Conservation (phyloP, 257 asterid genomes). For the Solanum acaule region DNA sequence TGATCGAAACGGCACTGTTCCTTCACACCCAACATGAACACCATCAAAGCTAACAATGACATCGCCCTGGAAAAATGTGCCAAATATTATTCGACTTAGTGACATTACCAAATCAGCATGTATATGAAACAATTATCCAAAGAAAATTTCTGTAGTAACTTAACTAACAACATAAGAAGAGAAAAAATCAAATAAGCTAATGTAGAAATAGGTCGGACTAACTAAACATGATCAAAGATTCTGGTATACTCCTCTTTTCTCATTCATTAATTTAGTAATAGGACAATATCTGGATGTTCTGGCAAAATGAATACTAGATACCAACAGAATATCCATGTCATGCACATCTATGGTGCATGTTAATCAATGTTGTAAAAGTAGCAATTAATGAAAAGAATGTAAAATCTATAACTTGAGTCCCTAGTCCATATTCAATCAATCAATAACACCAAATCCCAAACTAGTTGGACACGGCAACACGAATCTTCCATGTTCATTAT, state of each 20-base stretch:
- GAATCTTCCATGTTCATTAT: not conserved
- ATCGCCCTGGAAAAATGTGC: slow-evolving; percentile 57
- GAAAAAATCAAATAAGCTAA: not conserved
- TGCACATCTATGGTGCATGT: not conserved
- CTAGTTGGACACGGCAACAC: not conserved
- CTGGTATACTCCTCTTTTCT: not conserved
- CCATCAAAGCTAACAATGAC: slow-evolving; percentile 85
- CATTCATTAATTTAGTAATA: not conserved
- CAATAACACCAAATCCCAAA: not conserved
- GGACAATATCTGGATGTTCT: not conserved
- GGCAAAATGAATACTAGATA: not conserved
- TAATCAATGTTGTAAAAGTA: not conserved
- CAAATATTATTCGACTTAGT: not conserved
- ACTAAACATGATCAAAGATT: not conserved
- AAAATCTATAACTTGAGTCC: not conserved
- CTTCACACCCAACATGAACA: slow-evolving; percentile 87
- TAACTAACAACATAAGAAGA: not conserved
- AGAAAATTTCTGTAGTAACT: not conserved
- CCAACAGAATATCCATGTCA: not conserved
- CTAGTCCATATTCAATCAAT: not conserved
- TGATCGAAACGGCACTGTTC: slow-evolving; percentile 91
- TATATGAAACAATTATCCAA: not conserved
- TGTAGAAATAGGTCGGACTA: not conserved
- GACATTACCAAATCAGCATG: not conserved
- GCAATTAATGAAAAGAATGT: not conserved